Conservation (phyloP, 495 filamentous ascomycete genomes). For the Immersiella caudata region DNA sequence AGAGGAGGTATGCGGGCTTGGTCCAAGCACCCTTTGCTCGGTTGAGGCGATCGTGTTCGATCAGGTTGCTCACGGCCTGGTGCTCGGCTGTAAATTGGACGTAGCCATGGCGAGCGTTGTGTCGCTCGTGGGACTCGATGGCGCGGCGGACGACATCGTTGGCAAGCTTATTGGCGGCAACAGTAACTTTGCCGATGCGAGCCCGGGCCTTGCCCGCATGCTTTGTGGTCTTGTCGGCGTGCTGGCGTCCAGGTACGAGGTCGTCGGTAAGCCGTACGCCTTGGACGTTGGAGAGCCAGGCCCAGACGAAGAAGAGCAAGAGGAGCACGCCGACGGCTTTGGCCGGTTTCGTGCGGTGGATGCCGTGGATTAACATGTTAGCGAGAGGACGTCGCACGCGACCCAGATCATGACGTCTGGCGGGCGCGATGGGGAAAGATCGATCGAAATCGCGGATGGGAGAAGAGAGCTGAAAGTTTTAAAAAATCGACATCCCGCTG, state of each 20-base stretch:
- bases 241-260: conserved; percentile 3
- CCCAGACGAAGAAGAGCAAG: conserved; percentile 21
- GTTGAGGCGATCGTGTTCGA: conserved; percentile 27
- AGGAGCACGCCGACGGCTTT: conserved; percentile 22
- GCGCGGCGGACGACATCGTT: conserved; percentile 30
- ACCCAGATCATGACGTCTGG: conserved; percentile 18
- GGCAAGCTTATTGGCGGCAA: conserved; percentile 33
- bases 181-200: conserved; percentile 30
- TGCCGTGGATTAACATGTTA: conserved; percentile 23
- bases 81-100: conserved; percentile 29
- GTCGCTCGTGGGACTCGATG: conserved; percentile 26
- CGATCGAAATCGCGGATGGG: background rate
- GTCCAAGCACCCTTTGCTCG: conserved; percentile 42
- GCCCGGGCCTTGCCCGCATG: background rate
- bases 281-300: conserved; percentile 24
- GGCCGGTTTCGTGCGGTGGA: conserved; percentile 21
- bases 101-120: conserved; percentile 33
- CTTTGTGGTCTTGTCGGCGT: background rate
- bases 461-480: conserved; percentile 2
- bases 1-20: conserved; percentile 54
- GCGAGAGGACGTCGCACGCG: conserved; percentile 18
- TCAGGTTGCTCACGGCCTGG: conserved; percentile 31
- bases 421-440: conserved; percentile 6
- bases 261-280: conserved; percentile 17
- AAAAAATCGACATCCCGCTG: background rate